A percentile compares a stretch with the other conserved stretches of the same genome.
Conservation (phyloP, 2,329 filamentous ascomycete species). For the Diplodia intermedia region DNA sequence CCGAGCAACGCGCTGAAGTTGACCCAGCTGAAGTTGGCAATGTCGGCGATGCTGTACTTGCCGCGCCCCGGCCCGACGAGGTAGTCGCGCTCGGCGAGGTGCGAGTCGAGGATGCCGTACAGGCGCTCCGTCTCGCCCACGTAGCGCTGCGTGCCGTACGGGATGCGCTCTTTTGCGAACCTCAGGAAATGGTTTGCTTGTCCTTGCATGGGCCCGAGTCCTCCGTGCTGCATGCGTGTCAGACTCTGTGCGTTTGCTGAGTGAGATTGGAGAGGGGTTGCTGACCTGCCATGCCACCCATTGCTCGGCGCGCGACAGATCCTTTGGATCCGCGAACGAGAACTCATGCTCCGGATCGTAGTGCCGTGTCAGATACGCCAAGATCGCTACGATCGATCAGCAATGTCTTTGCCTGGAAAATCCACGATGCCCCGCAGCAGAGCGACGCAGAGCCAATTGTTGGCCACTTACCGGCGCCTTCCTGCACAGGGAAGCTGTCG, state of each 20-base stretch:
- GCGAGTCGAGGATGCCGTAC: constrained; percentile 52
- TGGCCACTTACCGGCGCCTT: constrained; percentile 45
- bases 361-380: constrained; percentile 54
- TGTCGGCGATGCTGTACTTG: constrained; percentile 57
- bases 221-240: constrained; percentile 16
- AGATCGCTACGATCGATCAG: constrained; percentile 40
- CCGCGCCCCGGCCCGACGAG: constrained; percentile 54
- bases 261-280: neutral
- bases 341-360: constrained; percentile 57
- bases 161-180: constrained; percentile 52
- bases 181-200: constrained; percentile 49
- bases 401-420: neutral
- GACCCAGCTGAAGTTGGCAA: constrained; percentile 55
- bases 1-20: constrained; percentile 49
- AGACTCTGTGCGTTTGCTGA: neutral
- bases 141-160: constrained; percentile 55
- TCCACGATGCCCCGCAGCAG: neutral
- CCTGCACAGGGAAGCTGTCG: constrained; percentile 60
- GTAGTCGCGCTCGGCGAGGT: constrained; percentile 51
- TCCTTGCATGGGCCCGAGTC: constrained; percentile 51
- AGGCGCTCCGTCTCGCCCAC: constrained; percentile 57
- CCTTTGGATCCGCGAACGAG: constrained; percentile 55
- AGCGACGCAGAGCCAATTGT: neutral
- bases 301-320: constrained; percentile 59
- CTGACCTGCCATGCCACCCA: constrained; percentile 67